phyloP scores from a whole-genome alignment of 441 rosid genomes.

The Corymbia citriodora region DNA sequence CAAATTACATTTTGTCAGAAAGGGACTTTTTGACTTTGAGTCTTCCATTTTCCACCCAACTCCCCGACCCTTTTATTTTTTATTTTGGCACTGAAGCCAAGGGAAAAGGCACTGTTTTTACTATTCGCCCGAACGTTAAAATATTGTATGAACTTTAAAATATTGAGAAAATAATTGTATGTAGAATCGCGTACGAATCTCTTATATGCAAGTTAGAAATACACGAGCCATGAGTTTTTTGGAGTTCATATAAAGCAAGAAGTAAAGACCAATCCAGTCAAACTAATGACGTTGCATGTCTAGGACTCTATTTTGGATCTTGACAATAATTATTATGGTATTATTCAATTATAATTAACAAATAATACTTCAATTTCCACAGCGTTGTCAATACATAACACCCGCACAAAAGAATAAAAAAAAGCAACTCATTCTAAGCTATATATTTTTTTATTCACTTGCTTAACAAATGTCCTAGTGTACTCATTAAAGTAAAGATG shows the following conservation, averaged over 20 bases:
- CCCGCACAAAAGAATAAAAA: neutral
- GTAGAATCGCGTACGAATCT: neutral
- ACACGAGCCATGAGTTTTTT: neutral
- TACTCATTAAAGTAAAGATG: neutral
- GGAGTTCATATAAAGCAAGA: neutral
- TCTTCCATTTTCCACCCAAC: neutral
- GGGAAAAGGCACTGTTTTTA: too few species aligned
- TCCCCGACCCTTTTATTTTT: neutral
- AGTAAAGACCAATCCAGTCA: neutral
- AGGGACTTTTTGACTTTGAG: neutral
- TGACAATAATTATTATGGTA: neutral
- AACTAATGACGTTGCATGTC: neutral
- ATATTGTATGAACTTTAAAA: neutral
- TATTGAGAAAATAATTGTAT: neutral
- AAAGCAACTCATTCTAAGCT: neutral
- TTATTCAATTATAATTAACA: neutral
- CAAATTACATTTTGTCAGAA: neutral
- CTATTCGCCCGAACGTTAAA: neutral
- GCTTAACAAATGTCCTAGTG: neutral
- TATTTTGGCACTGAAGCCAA: neutral
- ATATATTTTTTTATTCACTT: neutral
- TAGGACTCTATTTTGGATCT: neutral
- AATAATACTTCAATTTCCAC: neutral
- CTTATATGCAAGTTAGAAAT: neutral
- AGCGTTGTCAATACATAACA: neutral